Conservation (phyloP, 768 basidiomycete genomes). For the Mycena rebaudengoi region DNA sequence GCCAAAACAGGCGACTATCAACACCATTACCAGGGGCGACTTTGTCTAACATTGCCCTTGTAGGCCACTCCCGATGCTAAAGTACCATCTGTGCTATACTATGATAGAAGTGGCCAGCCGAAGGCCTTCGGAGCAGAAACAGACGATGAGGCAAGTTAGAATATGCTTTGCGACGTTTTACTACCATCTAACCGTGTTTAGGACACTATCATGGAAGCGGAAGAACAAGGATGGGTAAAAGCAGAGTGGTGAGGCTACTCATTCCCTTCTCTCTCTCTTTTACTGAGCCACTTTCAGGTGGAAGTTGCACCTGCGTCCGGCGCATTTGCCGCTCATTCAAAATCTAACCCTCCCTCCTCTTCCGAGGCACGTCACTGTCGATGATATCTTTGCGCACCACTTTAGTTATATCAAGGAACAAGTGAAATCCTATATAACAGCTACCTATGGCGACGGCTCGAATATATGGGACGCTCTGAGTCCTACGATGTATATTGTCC, state of each 20-base stretch:
- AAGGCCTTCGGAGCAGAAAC: constrained; percentile 32
- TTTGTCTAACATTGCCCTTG: not conserved
- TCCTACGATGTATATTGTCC: constrained; percentile 27
- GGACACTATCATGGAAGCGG: constrained; percentile 29
- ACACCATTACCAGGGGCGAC: not conserved
- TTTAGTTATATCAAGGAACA: constrained; percentile 32
- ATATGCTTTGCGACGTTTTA: too few species aligned
- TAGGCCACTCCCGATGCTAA: constrained; percentile 32
- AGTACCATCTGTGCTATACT: constrained; percentile 32
- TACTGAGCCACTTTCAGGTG: constrained; percentile 26
- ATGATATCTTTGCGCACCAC: constrained; percentile 34
- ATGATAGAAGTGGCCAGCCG: constrained; percentile 20
- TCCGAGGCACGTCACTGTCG: constrained; percentile 27
- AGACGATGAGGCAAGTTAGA: constrained; percentile 22
- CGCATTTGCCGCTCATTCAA: constrained; percentile 14
- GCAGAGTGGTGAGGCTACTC: constrained; percentile 40
- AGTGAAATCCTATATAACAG: constrained; percentile 26
- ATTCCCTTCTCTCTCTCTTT: not conserved
- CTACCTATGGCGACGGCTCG: not conserved
- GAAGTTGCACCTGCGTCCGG: constrained; percentile 34
- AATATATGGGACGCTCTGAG: constrained; percentile 23
- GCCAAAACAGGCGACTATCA: constrained; percentile 23
- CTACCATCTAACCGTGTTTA: too few species aligned
- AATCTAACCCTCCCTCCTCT: constrained; percentile 12
- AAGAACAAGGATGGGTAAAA: constrained; percentile 43